Evolutionary conservation across 371 early-diverging fungal genomes (phyloP).

Genomic region (Mucor indicus): DNA sequence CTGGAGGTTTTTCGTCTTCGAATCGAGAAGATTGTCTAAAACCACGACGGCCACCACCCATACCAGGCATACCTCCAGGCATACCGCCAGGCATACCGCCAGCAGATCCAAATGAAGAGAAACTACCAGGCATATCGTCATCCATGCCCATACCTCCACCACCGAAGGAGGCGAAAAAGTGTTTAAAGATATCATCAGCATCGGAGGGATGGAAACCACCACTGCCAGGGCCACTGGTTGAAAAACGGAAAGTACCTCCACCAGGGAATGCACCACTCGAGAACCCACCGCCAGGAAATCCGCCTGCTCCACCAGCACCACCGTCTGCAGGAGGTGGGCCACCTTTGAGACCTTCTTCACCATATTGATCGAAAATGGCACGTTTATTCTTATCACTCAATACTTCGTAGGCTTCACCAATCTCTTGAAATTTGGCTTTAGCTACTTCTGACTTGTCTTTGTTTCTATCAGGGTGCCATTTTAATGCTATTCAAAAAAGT

Average conservation of each 20-base stretch:
- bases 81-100: conserved; percentile 7
- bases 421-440: conserved; percentile 44
- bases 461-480: conserved; percentile 55
- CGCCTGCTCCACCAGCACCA: conserved; percentile 18
- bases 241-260: conserved; percentile 39
- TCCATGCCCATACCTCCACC: conserved; percentile 16
- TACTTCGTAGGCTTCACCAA: conserved; percentile 97
- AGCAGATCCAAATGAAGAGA: conserved; percentile 4
- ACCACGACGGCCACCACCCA: conserved; percentile 3
- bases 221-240: conserved; percentile 43
- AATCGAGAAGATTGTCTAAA: conserved; percentile 3
- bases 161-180: conserved; percentile 77
- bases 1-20: conserved; percentile 45
- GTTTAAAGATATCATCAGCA: conserved; percentile 91
- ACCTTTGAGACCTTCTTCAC: conserved; percentile 89
- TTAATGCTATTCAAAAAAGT: conserved; percentile 28
- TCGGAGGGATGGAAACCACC: conserved; percentile 70
- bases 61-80: conserved; percentile 7
- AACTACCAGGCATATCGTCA: conserved; percentile 13
- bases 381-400: conserved; percentile 90
- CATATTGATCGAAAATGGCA: conserved; percentile 83
- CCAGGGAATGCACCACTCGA: conserved; percentile 44
- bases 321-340: conserved; percentile 21
- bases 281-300: conserved; percentile 36
- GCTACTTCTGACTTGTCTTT: conserved; percentile 35